A percentile compares a stretch with the other conserved stretches of the same genome.
Conservation (phyloP, 805 yeast species). For the Hanseniaspora guilliermondii region DNA sequence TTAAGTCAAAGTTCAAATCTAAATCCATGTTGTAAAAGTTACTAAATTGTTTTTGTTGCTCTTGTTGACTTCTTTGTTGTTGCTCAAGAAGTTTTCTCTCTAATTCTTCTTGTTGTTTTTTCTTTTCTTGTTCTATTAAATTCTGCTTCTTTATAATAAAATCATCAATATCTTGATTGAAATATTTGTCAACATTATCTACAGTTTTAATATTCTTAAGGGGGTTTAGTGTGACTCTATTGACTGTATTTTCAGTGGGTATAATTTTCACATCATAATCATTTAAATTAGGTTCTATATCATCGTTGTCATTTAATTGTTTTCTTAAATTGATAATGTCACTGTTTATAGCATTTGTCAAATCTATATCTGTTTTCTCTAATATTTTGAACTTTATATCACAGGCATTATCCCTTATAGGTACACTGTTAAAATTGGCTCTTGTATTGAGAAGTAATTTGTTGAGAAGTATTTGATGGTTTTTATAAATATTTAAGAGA, state of each 20-base stretch:
- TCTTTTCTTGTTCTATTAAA: constrained; percentile 3
- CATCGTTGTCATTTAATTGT: not conserved
- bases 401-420: not conserved
- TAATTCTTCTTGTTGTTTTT: constrained; percentile 16
- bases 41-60: not conserved
- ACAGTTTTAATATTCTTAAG: not conserved
- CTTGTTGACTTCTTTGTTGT: constrained; percentile 13
- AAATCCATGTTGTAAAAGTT: constrained; percentile 12
- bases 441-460: not conserved
- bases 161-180: not conserved
- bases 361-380: not conserved
- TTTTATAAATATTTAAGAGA: not conserved
- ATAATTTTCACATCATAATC: not conserved
- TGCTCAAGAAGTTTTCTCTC: constrained; percentile 13
- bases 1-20: constrained; percentile 8
- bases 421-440: not conserved
- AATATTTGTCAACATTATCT: not conserved
- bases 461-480: not conserved
- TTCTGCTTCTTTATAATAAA: not conserved
- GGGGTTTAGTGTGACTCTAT: not conserved
- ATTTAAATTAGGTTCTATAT: not conserved
- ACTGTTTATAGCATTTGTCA: not conserved
- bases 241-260: not conserved
- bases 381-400: not conserved
- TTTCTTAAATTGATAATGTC: not conserved